These are phyloP conservation scores for Apiotrichum akiyoshidainum DNA, from an alignment of 1,284 basidiomycete species.

Conservation along the genomic window DNA sequence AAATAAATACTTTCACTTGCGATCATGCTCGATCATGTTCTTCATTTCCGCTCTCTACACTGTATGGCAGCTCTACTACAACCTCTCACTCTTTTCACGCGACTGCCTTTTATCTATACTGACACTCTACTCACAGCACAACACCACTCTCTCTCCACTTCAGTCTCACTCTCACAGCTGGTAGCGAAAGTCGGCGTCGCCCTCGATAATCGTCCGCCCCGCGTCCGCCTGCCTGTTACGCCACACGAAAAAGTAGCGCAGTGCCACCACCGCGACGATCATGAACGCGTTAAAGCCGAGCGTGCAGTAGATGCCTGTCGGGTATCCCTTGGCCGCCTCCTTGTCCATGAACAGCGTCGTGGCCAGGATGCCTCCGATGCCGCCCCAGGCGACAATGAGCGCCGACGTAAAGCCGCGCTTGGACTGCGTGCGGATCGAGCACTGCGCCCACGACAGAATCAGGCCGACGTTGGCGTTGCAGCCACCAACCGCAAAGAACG, in stretches of 20 bases:
- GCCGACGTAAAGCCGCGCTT: constrained; percentile 49
- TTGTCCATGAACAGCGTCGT: constrained; percentile 14
- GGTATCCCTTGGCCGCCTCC: constrained; percentile 13
- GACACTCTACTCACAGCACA: neutral
- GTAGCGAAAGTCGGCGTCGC: constrained; percentile 14
- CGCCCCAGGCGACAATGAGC: constrained; percentile 49
- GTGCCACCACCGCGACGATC: constrained; percentile 1
- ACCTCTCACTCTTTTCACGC: too few relatives aligned
- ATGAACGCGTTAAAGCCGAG: constrained; percentile 9
- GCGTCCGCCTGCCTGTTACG: constrained; percentile 15
- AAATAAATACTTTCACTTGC: too few relatives aligned
- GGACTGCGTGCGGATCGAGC: constrained; percentile 50
- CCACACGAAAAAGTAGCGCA: constrained; percentile 10
- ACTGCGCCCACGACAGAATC: constrained; percentile 43
- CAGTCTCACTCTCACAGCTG: neutral
- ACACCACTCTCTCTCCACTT: neutral
- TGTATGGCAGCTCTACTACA: too few relatives aligned
- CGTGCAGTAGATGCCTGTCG: constrained; percentile 12
- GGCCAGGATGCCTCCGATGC: constrained; percentile 50
- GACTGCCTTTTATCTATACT: too few relatives aligned
- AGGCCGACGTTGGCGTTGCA: constrained; percentile 36
- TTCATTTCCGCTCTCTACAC: too few relatives aligned
- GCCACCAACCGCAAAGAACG: constrained; percentile 50
- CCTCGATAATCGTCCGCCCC: constrained; percentile 16
- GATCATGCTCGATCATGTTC: too few relatives aligned